phyloP scores from a whole-genome alignment of 129 eudicot genomes.

The Flaveria trinervia region DNA sequence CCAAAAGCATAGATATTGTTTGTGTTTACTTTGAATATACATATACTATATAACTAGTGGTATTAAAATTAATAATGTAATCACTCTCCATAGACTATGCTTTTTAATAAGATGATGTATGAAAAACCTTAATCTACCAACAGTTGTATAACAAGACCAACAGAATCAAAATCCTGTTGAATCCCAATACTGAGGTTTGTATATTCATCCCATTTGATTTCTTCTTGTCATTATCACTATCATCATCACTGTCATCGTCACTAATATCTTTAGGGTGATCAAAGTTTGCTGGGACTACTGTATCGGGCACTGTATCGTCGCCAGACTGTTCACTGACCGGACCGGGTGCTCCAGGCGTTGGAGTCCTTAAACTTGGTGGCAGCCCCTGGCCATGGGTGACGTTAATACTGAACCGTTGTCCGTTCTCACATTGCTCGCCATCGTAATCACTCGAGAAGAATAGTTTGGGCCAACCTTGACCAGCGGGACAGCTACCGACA shows the following conservation, averaged over 20 bases:
- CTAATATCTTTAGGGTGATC: slow-evolving; percentile 55
- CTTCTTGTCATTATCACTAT: slow-evolving; percentile 12
- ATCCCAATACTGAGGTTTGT: slow-evolving; percentile 22
- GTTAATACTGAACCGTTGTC: slow-evolving; percentile 64
- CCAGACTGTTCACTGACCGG: slow-evolving; percentile 61
- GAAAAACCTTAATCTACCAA: slow-evolving; percentile 21
- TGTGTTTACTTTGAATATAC: too few relatives aligned
- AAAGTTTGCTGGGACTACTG: slow-evolving; percentile 63
- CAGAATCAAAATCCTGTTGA: slow-evolving; percentile 25
- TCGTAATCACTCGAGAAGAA: slow-evolving; percentile 90
- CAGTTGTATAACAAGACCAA: slow-evolving; percentile 11
- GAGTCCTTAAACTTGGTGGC: slow-evolving; percentile 58
- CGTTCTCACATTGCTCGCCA: slow-evolving; percentile 81
- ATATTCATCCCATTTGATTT: slow-evolving; percentile 25
- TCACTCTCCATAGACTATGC: too few relatives aligned
- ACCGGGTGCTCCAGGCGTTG: slow-evolving; percentile 51
- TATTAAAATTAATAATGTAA: too few relatives aligned
- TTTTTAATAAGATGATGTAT: background rate
- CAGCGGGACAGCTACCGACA: slow-evolving; percentile 69
- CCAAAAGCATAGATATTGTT: too few relatives aligned
- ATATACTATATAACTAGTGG: too few relatives aligned
- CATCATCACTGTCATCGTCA: too few relatives aligned
- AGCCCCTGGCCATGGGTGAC: slow-evolving; percentile 85
- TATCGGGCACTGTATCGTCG: slow-evolving; percentile 65
- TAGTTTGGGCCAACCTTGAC: slow-evolving; percentile 60